Conservation (phyloP, 345 rosid species). For the Cardiospermum halicacabum region DNA sequence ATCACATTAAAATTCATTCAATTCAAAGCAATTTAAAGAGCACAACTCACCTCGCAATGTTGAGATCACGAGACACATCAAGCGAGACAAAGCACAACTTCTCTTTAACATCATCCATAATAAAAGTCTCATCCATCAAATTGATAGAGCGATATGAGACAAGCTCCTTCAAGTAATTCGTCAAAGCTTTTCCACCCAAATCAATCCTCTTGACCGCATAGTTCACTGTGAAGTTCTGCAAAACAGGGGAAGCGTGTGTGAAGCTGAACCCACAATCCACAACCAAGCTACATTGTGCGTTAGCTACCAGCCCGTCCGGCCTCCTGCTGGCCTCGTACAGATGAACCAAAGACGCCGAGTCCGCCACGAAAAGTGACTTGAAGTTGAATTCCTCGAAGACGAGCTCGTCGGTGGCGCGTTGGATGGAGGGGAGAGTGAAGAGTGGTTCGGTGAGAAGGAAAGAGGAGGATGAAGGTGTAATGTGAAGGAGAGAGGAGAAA, state of each 20-base stretch:
- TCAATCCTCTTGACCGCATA: constrained; percentile 79
- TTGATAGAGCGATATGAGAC: constrained; percentile 75
- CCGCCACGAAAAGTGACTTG: constrained; percentile 56
- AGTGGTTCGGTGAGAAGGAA: constrained; percentile 82
- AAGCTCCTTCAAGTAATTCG: constrained; percentile 84
- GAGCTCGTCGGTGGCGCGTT: constrained; percentile 79
- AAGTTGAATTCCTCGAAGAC: constrained; percentile 91
- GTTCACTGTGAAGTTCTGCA: constrained; percentile 65
- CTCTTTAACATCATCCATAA: constrained; percentile 93
- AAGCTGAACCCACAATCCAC: constrained; percentile 92
- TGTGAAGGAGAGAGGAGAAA: constrained; percentile 56
- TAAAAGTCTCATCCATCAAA: constrained; percentile 80
- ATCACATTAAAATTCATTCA: neutral
- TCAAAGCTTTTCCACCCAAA: constrained; percentile 88
- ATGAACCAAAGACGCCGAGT: constrained; percentile 71
- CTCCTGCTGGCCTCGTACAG: constrained; percentile 73
- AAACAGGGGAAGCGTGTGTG: constrained; percentile 79
- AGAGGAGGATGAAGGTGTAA: constrained; percentile 48
- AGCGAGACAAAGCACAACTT: constrained; percentile 88
- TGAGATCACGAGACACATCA: constrained; percentile 63
- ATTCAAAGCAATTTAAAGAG: neutral
- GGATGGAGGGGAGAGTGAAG: constrained; percentile 65
- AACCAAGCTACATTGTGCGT: constrained; percentile 71
- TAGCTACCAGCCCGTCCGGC: constrained; percentile 51
- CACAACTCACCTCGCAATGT: constrained; percentile 39